phyloP scores from a whole-genome alignment of 2,329 filamentous ascomycete genomes.

The Apiospora rasikravindrae region DNA sequence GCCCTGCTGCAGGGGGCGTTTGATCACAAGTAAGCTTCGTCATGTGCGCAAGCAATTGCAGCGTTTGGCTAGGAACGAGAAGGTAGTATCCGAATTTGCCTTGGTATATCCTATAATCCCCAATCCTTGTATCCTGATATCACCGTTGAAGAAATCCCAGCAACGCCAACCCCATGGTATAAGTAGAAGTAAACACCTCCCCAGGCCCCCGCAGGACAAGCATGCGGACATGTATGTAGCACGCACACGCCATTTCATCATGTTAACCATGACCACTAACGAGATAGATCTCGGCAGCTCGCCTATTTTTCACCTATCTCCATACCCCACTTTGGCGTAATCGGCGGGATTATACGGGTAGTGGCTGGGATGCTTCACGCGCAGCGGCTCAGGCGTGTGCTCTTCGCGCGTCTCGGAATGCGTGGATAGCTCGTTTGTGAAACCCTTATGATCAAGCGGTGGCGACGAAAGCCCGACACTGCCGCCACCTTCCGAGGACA shows the following conservation, averaged over 20 bases:
- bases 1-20: too few relatives aligned
- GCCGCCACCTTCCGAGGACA: constrained; percentile 37
- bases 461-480: constrained; percentile 45
- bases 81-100: neutral
- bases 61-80: neutral
- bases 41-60: neutral
- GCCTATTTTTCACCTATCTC: neutral
- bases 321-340: constrained; percentile 20
- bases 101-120: neutral
- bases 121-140: constrained; percentile 9
- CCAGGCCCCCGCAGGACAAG: neutral
- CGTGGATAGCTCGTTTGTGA: constrained; percentile 50
- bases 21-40: neutral
- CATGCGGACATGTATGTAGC: neutral
- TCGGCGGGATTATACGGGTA: constrained; percentile 27
- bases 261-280: neutral
- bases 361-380: constrained; percentile 29
- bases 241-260: neutral
- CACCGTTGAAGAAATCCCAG: neutral
- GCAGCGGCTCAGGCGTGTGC: constrained; percentile 36
- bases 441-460: constrained; percentile 46
- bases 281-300: neutral
- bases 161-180: constrained; percentile 6
- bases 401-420: constrained; percentile 56
- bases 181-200: neutral